A percentile compares a stretch with the other conserved stretches of the same genome.
Evolutionary conservation across 495 filamentous ascomycete species (phyloP).

Genomic region (Parathielavia hyrcaniae): DNA sequence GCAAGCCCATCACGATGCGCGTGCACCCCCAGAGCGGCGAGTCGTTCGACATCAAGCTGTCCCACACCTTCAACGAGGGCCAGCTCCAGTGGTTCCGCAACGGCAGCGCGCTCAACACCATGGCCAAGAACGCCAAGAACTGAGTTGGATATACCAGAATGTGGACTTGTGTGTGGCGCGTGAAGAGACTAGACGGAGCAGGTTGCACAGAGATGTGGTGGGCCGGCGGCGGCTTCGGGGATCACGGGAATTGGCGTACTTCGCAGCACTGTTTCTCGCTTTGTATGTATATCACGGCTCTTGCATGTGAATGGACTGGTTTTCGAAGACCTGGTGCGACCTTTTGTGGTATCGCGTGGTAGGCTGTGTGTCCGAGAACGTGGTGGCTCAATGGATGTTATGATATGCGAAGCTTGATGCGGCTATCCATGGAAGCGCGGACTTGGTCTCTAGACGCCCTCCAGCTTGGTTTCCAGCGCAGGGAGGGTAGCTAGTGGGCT

Average conservation of each 20-base stretch:
- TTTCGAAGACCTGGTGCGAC: constrained; percentile 8
- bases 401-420: too few species aligned
- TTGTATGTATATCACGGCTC: constrained; percentile 36
- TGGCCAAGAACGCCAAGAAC: constrained; percentile 63
- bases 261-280: constrained; percentile 26
- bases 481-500: too few species aligned
- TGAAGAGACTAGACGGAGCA: constrained; percentile 16
- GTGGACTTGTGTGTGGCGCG: constrained; percentile 21
- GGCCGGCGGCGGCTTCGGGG: constrained; percentile 28
- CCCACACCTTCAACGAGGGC: constrained; percentile 93
- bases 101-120: constrained; percentile 93
- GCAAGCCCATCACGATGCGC: constrained; percentile 85
- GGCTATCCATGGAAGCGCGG: too few species aligned
- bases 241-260: constrained; percentile 32
- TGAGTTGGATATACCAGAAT: constrained; percentile 20
- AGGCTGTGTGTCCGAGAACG: too few species aligned
- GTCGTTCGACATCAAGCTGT: constrained; percentile 73
- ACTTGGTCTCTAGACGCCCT: too few species aligned
- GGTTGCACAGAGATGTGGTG: constrained; percentile 15
- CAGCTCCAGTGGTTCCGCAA: constrained; percentile 99
- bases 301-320: constrained; percentile 31
- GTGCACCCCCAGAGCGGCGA: constrained; percentile 81
- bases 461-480: too few species aligned
- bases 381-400: too few species aligned
- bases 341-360: too few species aligned